Base-by-base conservation (phyloP, 805 yeast species). In the Metahyphopichia silvanorum region DNA sequence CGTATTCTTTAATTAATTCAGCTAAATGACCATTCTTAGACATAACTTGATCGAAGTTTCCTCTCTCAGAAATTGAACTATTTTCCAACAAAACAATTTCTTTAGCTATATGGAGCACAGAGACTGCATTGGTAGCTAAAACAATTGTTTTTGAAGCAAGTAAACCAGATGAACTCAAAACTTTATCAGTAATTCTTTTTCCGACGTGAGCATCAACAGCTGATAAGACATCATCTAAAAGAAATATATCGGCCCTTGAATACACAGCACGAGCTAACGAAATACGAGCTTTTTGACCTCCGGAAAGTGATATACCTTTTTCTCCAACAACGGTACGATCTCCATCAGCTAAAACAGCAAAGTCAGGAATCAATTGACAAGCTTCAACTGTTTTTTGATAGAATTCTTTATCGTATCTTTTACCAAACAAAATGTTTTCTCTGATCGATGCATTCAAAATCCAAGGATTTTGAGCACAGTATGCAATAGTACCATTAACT, bases 41-140 rank as follows among this genome's bases (percentile, higher is more conserved):
- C 69, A 73, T 52, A 12, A 77, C 68, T 28, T 73, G 71, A 7
- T 60, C 51, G 49, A 71, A 82, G 5, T 67, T 62, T 9, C 86
- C 66, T n/a, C 50, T 40, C 37, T 65, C 71, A n/a, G 45, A 34
- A 16, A 63, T 55, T 14, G 46, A 38, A 6, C 62, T 61, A 16
- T 34, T 40, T 23, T 46, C 47, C 35, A 65, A 47, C 34, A 60
- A 49, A 30, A 49, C 53, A 27, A 62, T 63, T 29, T 53, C 51
- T 32, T 53, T 46, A 11, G 69, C 66, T 32, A 53, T 44, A 22
- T 58, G 59, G 34, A 64, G 49, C 10, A 64, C 63, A 23, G 51
- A 42, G 21, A 63, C 63, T 4, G 65, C 55, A 38, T 64, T 64
- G 2, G 71, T 64, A 15, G 69, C 69, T 29, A 64, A 54, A 24